Evolutionary conservation across 306 rosid genomes (phyloP), one percentile per base, ranked within the genome.

Genomic region (Trifolium fragiferum): DNA sequence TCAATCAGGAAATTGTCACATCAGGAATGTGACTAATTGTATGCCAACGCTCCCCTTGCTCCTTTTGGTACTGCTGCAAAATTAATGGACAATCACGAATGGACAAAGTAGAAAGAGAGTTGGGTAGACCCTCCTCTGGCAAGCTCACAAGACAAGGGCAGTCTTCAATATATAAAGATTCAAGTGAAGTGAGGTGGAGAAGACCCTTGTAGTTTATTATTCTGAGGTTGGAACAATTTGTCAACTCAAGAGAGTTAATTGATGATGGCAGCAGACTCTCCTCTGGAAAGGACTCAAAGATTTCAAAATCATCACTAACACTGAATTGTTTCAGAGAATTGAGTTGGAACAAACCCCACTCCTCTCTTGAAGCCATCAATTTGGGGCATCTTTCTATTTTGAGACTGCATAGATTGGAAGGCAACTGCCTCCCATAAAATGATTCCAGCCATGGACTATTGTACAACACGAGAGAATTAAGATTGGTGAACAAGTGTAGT

Each of bases 121-220:
- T 19, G 27, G 70, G 44, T 18, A 84, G 44, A 18, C 33, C 74
- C 10, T 59, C 55, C 14, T 54, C 64, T 12, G 80, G 81, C 53
- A 82, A 35, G 46, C 18, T 12, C 55, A 11, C 65, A 23, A 85
- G 76, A 46, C 13, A 3, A 25, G 64, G 40, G 23, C 88, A 85
- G 0, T 0, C 0, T 0, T 0, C 0, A 4, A 86, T 14, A 0
- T 0, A 0, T 32, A 82, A 40, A 10, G 7, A 0, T 15, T 46
- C 16, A 47, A 82, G 86, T 55, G 43, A 82, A 30, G 59, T 40
- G 10, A 80, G 83, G 14, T 50, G 64, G 53, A 66, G 78, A 47
- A 86, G 49, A n/a, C 82, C 85, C 16, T 9, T 51, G 16, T 9
- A 14, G 4, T 85, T 76, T 12, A 71, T 30, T 4, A 43, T 19